Base-by-base conservation (phyloP, 164 flowering plant genomes). In the Chimonanthus salicifolius region DNA sequence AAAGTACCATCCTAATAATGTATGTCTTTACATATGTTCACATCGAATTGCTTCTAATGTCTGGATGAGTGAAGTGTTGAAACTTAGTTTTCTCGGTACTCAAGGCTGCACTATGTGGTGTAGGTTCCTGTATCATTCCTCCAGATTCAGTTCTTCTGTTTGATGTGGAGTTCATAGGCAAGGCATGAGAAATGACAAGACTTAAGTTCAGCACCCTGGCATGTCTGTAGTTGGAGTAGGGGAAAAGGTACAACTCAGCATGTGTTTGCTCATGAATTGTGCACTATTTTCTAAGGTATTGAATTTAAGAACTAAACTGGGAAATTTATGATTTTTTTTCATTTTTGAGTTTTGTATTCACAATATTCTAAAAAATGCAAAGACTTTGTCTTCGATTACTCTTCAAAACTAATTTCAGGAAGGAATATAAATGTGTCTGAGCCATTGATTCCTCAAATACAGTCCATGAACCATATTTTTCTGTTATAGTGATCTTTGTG, bases 101-200 rank as follows among this genome's bases (percentile, higher is more conserved):
- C 21, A 69, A 21, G 7, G 15, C 69, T 49, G 46, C 47, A 7
- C 64, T 54, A 8, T 16, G 67, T 78, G 60, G 20, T 83, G 82
- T 87, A 90, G 94, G 95, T 71, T 85, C 95, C 43, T 94, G 97
- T 76, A 81, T 91, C 64, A 94, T 94, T 75, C 98, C 97, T 45
- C 98, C 98, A 4, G 85, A 88, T 76, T 89, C 97, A 49, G 89
- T 89, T 68, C 95, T 94, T 49, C 64, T 90, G 73, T 94, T 94
- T 74, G 97, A 94, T 69, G 92, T 94, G 64, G 98, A 94, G 84
- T 91, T 89, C 80, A 75, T 94, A 62, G 97, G 97, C 69, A 86
- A 90, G 82, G 92, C 85, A 46, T 88, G 82, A 88, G 63, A 72
- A 49, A n/a, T 3, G 50, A 16, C 68, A 66, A n/a, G 45, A 4